Conservation (phyloP, 805 yeast genomes). For the Naumovozyma baii region DNA sequence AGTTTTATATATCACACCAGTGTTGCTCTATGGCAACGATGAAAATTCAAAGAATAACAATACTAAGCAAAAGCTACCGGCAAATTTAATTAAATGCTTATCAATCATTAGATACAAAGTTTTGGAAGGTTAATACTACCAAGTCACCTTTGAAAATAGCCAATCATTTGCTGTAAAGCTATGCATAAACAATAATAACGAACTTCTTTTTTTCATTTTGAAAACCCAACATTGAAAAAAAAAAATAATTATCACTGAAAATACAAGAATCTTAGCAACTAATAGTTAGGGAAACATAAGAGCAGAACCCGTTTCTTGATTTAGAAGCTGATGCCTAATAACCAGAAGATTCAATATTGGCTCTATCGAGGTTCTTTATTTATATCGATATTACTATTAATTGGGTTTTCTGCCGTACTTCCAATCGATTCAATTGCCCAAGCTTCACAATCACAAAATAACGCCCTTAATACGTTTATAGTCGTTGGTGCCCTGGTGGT, state of each 20-base stretch:
- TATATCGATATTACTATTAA: slow-evolving; percentile 27
- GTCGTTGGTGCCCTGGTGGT: slow-evolving; percentile 63
- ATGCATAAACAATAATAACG: background rate
- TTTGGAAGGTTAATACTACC: too few relatives aligned
- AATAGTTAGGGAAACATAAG: background rate
- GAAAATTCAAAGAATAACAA: too few relatives aligned
- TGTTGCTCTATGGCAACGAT: too few relatives aligned
- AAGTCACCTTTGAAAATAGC: too few relatives aligned
- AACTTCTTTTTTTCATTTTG: background rate
- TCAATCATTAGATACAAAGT: too few relatives aligned
- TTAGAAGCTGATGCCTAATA: background rate
- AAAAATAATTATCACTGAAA: too few relatives aligned
- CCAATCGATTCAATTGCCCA: slow-evolving; percentile 72
- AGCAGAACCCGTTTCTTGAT: background rate
- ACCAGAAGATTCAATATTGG: slow-evolving; percentile 8
- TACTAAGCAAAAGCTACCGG: too few relatives aligned
- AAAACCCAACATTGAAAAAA: background rate
- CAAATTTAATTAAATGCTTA: too few relatives aligned
- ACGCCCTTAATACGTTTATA: slow-evolving; percentile 73
- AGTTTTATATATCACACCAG: too few relatives aligned
- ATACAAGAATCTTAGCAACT: too few relatives aligned
- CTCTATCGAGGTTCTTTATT: slow-evolving; percentile 12
- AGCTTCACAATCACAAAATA: slow-evolving; percentile 42
- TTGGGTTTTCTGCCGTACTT: slow-evolving; percentile 58
- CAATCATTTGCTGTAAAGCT: background rate